These are phyloP conservation scores for Zychaea mexicana DNA, from an alignment of 371 early-diverging fungal genomes.

Conservation along the genomic window DNA sequence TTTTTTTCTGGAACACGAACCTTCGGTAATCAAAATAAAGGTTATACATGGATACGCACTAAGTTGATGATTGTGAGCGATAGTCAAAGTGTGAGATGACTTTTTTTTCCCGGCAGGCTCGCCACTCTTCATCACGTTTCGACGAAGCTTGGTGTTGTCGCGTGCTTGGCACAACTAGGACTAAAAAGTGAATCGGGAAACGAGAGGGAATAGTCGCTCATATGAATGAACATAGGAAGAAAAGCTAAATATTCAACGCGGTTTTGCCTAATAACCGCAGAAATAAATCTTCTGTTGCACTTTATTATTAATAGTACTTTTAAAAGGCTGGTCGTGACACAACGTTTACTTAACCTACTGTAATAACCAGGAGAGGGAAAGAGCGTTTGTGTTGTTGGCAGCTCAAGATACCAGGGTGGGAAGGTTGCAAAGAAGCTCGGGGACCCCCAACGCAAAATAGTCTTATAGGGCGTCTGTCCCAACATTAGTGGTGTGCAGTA, in stretches of 20 bases:
- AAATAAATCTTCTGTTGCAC: not conserved
- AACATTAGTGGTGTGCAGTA: not conserved
- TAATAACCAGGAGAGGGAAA: no score
- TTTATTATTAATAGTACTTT: not conserved
- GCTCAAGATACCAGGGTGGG: not conserved
- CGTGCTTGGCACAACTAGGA: not conserved
- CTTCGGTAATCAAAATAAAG: not conserved
- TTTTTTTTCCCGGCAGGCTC: no score
- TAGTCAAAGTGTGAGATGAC: not conserved
- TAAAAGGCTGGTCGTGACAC: not conserved
- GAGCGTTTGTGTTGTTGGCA: not conserved
- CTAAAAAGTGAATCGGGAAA: no score
- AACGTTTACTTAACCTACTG: no score
- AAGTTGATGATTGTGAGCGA: no score
- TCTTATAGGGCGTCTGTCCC: not conserved
- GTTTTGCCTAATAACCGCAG: not conserved
- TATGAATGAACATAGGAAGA: no score
- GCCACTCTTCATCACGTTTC: no score
- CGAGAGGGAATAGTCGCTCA: no score
- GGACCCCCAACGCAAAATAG: not conserved
- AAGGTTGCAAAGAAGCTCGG: no score
- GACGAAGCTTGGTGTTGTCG: not conserved
- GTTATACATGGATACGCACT: no score
- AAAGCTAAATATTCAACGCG: no score
- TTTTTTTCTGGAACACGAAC: not conserved